phyloP scores from a whole-genome alignment of 805 yeast genomes.

The Starmera pachycereana region DNA sequence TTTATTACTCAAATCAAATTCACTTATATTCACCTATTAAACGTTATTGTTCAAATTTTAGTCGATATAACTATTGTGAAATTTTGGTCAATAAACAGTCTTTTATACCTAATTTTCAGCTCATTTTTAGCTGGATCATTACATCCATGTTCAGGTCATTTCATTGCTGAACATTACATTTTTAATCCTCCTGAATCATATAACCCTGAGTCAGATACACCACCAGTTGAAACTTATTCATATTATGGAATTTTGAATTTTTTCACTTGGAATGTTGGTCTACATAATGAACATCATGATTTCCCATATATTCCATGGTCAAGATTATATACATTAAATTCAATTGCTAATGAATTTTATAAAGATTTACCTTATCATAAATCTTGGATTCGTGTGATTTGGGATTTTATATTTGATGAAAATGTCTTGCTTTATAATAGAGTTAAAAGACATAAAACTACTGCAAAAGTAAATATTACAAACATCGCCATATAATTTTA shows the following conservation, averaged over 20 bases:
- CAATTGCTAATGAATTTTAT: slow-evolving; percentile 72
- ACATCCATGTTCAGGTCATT: slow-evolving; percentile 94
- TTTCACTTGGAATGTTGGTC: slow-evolving; percentile 87
- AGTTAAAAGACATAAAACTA: slow-evolving; percentile 48
- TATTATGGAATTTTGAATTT: slow-evolving; percentile 75
- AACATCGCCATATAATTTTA: neutral
- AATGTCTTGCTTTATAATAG: slow-evolving; percentile 70
- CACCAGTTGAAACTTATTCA: slow-evolving; percentile 78
- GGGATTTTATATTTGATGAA: slow-evolving; percentile 59
- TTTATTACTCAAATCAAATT: slow-evolving; percentile 66
- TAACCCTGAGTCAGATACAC: slow-evolving; percentile 21
- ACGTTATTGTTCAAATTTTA: slow-evolving; percentile 43
- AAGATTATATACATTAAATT: slow-evolving; percentile 50
- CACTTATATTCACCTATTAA: slow-evolving; percentile 65
- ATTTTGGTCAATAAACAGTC: slow-evolving; percentile 53
- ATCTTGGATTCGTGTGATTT: slow-evolving; percentile 71
- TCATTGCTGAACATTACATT: slow-evolving; percentile 89
- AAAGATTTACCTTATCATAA: slow-evolving; percentile 66
- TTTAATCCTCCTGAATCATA: slow-evolving; percentile 41
- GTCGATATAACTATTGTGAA: slow-evolving; percentile 50
- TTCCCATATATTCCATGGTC: slow-evolving; percentile 94
- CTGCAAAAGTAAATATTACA: too few species aligned
- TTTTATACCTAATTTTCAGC: slow-evolving; percentile 59
- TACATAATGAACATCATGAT: slow-evolving; percentile 93
- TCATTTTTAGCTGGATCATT: slow-evolving; percentile 84